phyloP scores from a whole-genome alignment of 192 early-diverging fungal genomes.

The Linnemannia elongata region DNA sequence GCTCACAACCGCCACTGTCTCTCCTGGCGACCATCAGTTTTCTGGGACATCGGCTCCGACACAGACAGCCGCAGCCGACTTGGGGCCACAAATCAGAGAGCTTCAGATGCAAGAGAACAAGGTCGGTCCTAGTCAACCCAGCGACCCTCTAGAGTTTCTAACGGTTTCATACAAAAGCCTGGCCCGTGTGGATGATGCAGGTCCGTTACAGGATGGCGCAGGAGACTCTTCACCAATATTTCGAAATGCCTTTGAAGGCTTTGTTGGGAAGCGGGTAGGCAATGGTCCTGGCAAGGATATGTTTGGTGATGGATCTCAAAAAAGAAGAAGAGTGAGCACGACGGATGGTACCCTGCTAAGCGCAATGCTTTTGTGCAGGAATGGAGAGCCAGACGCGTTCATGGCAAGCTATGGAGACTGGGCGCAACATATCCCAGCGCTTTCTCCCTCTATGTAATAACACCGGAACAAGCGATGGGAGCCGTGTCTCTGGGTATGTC shows the following conservation, averaged over 20 bases:
- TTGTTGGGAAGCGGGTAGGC: constrained; percentile 46
- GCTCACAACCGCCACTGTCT: neutral
- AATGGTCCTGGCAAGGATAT: constrained; percentile 49
- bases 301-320: constrained; percentile 22
- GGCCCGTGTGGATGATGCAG: constrained; percentile 18
- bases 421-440: constrained; percentile 11
- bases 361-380: constrained; percentile 12
- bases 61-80: constrained; percentile 6
- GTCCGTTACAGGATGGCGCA: constrained; percentile 1
- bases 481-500: too few relatives aligned
- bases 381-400: constrained; percentile 38
- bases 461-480: too few relatives aligned
- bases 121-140: constrained; percentile 2
- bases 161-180: constrained; percentile 32
- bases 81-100: constrained; percentile 30
- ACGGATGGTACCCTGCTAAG: constrained; percentile 26
- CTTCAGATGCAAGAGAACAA: constrained; percentile 26
- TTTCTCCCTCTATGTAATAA: neutral
- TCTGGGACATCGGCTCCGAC: neutral
- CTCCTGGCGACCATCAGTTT: neutral
- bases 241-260: constrained; percentile 48
- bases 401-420: constrained; percentile 46
- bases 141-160: constrained; percentile 40
- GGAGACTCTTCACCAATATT: constrained; percentile 21
- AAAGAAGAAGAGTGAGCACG: neutral